A percentile compares a stretch with the other conserved stretches of the same genome.
Conservation (phyloP, 352 stramenopile species). For the Globisporangium alternatum region DNA sequence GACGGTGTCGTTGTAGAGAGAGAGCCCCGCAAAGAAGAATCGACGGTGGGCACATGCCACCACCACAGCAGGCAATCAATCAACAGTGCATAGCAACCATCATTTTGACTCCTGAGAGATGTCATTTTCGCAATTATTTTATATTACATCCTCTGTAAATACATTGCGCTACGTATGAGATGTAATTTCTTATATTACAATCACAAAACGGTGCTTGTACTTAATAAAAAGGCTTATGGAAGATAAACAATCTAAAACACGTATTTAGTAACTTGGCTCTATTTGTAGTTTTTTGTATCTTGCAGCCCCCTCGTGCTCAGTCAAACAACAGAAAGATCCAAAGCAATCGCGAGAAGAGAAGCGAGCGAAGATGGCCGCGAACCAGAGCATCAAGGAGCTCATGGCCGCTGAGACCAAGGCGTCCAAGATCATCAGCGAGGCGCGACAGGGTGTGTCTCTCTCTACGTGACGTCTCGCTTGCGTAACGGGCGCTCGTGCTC, state of each 20-base stretch:
- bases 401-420: slow-evolving; percentile 89
- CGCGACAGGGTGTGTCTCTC: slow-evolving; percentile 53
- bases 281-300: too few relatives aligned
- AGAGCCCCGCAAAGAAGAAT: not conserved
- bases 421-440: slow-evolving; percentile 89
- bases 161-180: too few relatives aligned
- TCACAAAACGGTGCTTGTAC: too few relatives aligned
- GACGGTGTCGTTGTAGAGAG: not conserved
- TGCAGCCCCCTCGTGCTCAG: too few relatives aligned
- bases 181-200: too few relatives aligned
- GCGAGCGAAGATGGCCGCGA: slow-evolving; percentile 53
- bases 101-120: too few relatives aligned
- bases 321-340: slow-evolving; percentile 10
- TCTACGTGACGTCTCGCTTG: not conserved
- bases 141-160: too few relatives aligned
- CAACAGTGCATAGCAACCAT: too few relatives aligned
- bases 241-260: not conserved
- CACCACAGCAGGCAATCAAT: not conserved
- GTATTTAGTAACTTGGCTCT: too few relatives aligned
- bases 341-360: slow-evolving; percentile 7
- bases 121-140: too few relatives aligned
- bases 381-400: slow-evolving; percentile 89
- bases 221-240: too few relatives aligned
- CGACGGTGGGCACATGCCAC: not conserved
- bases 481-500: not conserved